Evolutionary conservation across 1,284 basidiomycete species (phyloP).

Genomic region (Boletus calvinii): DNA sequence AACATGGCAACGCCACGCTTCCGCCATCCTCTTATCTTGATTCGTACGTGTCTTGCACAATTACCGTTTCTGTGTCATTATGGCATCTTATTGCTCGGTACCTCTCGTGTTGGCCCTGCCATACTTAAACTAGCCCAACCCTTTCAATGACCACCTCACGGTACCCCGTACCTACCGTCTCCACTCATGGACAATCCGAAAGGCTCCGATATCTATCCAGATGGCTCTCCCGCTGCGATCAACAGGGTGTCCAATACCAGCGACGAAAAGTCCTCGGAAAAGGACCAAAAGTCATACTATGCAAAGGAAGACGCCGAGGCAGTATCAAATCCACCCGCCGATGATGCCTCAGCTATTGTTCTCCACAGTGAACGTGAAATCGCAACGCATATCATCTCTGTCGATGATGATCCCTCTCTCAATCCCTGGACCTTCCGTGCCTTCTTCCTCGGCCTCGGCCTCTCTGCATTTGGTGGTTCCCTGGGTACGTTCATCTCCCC

Average conservation of each 20-base stretch:
- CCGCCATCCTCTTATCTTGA: not conserved
- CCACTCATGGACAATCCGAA: not conserved
- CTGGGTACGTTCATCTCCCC: constrained; percentile 28
- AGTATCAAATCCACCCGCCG: constrained; percentile 19
- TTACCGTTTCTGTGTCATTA: not conserved
- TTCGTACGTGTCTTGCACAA: not conserved
- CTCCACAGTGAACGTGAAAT: constrained; percentile 47
- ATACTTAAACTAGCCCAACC: constrained; percentile 2
- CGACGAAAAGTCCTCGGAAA: not conserved
- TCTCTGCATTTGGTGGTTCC: constrained; percentile 59
- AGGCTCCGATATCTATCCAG: not conserved
- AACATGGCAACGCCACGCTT: not conserved
- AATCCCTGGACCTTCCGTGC: constrained; percentile 58
- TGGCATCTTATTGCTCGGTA: not conserved
- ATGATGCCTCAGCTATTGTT: constrained; percentile 28
- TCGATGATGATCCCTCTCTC: constrained; percentile 53
- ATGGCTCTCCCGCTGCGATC: not conserved
- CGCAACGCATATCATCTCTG: constrained; percentile 49
- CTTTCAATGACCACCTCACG: not conserved
- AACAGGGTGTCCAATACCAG: not conserved
- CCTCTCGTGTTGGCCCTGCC: too few species aligned
- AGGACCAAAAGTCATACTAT: constrained; percentile 9
- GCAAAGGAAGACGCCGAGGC: constrained; percentile 36
- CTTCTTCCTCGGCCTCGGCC: constrained; percentile 55
- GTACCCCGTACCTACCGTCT: not conserved